A percentile compares a stretch with the other conserved stretches of the same genome.
phyloP scores from a whole-genome alignment of 1,284 basidiomycete genomes.

The Ustilago curta region DNA sequence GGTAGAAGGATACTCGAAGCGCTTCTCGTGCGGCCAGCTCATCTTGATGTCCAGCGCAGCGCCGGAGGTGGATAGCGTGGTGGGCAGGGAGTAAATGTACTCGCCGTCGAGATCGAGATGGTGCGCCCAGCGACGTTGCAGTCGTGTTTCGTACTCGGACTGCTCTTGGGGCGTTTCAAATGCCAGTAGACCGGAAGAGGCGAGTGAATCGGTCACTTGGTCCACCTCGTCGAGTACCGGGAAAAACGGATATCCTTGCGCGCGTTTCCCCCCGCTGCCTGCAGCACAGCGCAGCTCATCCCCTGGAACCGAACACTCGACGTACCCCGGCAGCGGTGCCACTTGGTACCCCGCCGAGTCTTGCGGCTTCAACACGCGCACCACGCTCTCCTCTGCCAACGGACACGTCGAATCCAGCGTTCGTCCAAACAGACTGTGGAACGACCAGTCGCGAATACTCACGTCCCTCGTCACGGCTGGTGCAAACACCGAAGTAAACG shows the following conservation, averaged over 20 bases:
- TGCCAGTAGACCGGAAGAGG: conserved; percentile 20
- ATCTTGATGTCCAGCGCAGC: conserved; percentile 57
- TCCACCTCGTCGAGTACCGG: conserved; percentile 28
- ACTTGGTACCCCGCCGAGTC: conserved; percentile 15
- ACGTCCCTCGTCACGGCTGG: conserved; percentile 70
- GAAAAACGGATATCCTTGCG: conserved; percentile 4
- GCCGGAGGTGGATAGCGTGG: not conserved
- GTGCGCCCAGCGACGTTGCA: conserved; percentile 24
- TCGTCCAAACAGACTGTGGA: conserved; percentile 48
- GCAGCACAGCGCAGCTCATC: conserved; percentile 1
- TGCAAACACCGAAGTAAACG: conserved; percentile 85
- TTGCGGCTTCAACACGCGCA: conserved; percentile 46
- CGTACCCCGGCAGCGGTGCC: conserved; percentile 21
- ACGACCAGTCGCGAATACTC: conserved; percentile 46
- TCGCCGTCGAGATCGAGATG: conserved; percentile 31
- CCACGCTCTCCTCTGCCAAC: conserved; percentile 34
- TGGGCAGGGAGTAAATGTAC: conserved; percentile 26
- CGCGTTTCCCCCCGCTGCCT: not conserved
- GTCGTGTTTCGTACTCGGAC: conserved; percentile 22
- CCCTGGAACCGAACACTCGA: conserved; percentile 9
- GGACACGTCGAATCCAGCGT: conserved; percentile 46
- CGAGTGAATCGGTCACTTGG: conserved; percentile 38
- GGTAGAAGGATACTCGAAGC: conserved; percentile 68
- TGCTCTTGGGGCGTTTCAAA: conserved; percentile 34
- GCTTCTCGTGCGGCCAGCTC: conserved; percentile 70